Evolutionary conservation across 805 yeast species (phyloP).

Genomic region (Metschnikowia gruessii): DNA sequence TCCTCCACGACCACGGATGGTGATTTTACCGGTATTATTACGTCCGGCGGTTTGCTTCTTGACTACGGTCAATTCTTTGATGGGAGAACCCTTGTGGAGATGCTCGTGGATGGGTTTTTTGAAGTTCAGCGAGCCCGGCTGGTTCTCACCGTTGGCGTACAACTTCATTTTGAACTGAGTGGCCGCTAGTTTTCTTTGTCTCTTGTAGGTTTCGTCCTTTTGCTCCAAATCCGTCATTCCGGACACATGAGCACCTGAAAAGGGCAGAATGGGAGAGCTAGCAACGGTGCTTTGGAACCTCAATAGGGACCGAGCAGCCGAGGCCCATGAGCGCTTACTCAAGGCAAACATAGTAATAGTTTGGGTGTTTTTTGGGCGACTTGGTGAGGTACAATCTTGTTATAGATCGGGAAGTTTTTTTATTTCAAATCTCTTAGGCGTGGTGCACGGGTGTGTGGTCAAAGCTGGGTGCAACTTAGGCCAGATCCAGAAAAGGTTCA

Average conservation of each 20-base stretch:
- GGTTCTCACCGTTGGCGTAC: slow-evolving; percentile 64
- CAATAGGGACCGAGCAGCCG: slow-evolving; percentile 12
- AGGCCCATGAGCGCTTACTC: slow-evolving; percentile 17
- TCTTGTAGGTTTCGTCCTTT: slow-evolving; percentile 68
- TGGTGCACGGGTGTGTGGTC: slow-evolving; percentile 19
- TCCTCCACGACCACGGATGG: slow-evolving; percentile 95
- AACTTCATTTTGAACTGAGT: slow-evolving; percentile 69
- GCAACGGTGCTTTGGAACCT: slow-evolving; percentile 19
- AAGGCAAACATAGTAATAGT: slow-evolving; percentile 17
- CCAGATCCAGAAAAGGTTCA: too few species aligned
- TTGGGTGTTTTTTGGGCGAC: background rate
- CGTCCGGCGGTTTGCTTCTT: slow-evolving; percentile 80
- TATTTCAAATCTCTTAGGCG: slow-evolving; percentile 6
- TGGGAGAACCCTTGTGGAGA: slow-evolving; percentile 81
- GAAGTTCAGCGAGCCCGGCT: slow-evolving; percentile 89
- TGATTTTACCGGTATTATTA: slow-evolving; percentile 82
- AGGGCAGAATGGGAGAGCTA: slow-evolving; percentile 4
- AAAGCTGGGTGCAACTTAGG: background rate
- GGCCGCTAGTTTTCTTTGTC: slow-evolving; percentile 71
- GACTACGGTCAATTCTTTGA: slow-evolving; percentile 69
- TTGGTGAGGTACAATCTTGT: background rate
- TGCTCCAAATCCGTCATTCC: slow-evolving; percentile 71
- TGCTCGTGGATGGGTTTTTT: slow-evolving; percentile 84
- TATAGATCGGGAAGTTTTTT: slow-evolving; percentile 5
- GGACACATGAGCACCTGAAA: slow-evolving; percentile 10